Conservation (phyloP, 2,329 filamentous ascomycete genomes). For the Phaeosphaeria sp. region DNA sequence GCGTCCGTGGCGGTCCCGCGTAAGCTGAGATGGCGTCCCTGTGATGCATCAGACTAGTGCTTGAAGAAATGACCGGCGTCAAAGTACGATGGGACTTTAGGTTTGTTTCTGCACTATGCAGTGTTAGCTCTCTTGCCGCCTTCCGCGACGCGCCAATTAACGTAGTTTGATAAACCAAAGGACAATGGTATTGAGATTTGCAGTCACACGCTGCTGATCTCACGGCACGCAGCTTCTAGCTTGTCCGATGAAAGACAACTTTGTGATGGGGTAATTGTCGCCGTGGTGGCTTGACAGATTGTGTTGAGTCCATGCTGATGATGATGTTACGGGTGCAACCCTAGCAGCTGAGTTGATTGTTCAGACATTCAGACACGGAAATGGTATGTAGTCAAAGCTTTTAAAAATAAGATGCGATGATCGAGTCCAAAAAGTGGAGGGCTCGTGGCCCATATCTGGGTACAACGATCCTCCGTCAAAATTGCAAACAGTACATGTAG, state of each 20-base stretch:
- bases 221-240: not conserved
- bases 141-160: not conserved
- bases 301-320: not conserved
- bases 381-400: not conserved
- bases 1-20: not conserved
- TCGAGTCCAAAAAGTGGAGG: too few species aligned
- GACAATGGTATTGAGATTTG: not conserved
- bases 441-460: not conserved
- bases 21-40: not conserved
- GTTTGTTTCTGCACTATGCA: not conserved
- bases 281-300: not conserved
- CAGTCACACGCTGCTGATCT: not conserved
- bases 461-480: not conserved
- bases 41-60: not conserved
- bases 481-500: not conserved
- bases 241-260: not conserved
- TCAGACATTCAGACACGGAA: not conserved
- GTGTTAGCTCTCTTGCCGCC: not conserved
- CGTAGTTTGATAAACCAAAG: not conserved
- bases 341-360: not conserved
- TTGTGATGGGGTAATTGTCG: not conserved
- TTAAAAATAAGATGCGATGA: not conserved
- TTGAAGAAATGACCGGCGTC: not conserved
- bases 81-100: not conserved
- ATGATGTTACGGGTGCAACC: not conserved